phyloP scores from a whole-genome alignment of 2,329 filamentous ascomycete species.

The Verticillium tricorpus region DNA sequence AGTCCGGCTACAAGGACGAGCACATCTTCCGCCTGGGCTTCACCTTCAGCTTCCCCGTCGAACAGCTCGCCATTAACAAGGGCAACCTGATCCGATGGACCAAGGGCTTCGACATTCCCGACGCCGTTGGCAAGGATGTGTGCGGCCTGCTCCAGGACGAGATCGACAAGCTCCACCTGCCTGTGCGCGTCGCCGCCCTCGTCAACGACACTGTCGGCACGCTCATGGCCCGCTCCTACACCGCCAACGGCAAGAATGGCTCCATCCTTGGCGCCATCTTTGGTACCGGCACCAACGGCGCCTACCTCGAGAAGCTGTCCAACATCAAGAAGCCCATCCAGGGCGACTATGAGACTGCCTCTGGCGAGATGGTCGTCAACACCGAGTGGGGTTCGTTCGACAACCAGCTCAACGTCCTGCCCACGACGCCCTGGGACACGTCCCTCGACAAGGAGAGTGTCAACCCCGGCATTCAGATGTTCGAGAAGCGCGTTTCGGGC shows the following conservation, averaged over 20 bases:
- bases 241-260: constrained; percentile 78
- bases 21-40: constrained; percentile 93
- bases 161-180: constrained; percentile 80
- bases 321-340: constrained; percentile 75
- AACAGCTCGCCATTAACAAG: constrained; percentile 93
- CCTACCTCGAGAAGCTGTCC: constrained; percentile 87
- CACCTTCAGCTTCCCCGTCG: constrained; percentile 95
- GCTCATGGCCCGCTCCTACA: constrained; percentile 95
- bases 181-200: constrained; percentile 89
- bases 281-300: constrained; percentile 77
- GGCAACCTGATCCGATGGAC: constrained; percentile 95
- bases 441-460: constrained; percentile 74
- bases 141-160: constrained; percentile 85
- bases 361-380: constrained; percentile 96
- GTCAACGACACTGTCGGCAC: constrained; percentile 98
- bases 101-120: constrained; percentile 96
- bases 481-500: constrained; percentile 95
- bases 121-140: constrained; percentile 90
- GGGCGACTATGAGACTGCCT: constrained; percentile 70
- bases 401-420: constrained; percentile 84
- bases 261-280: constrained; percentile 95
- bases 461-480: constrained; percentile 96
- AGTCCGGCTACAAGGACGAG: constrained; percentile 60
- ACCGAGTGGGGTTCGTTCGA: constrained; percentile 99
- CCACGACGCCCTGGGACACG: constrained; percentile 77